Base-by-base conservation (phyloP, 78 protist species). In the Emiliania huxleyi region DNA sequence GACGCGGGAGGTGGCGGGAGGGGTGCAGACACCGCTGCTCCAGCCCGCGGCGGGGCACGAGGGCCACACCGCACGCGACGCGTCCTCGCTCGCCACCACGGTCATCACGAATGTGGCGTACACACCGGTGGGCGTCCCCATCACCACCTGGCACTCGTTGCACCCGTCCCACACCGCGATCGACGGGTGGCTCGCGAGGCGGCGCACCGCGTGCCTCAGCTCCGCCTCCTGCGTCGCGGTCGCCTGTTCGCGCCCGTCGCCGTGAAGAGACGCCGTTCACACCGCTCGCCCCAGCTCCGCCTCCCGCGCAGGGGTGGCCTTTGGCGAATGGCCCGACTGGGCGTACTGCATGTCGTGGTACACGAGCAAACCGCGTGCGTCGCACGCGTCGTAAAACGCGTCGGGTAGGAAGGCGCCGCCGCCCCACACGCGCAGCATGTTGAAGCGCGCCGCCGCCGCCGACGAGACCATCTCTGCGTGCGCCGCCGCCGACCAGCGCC, bases 381-480 rank as follows among this genome's bases (percentile, higher is more conserved):
- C 95, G 43, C 88, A 52, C 33, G 93, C 71, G 52, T 79, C 92
- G 85, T 94, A 94, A 29, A 55, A 73, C 52, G 52, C 52, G 40
- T 69, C 43, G 12, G 92, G 93, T 5, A 77, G 25, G 95, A 38
- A 94, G 44, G 79, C 84, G 42, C 95, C 95, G 87, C 95, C 95
- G 18, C 94, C 95, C 95, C 95, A 94, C 52, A 94, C 94, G 4
- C 95, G 93, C 29, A 94, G 88, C 37, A 29, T 91, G 91, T 94
- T 94, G 91, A 94, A 81, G 25, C 55, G 33, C 25, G 81, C 95
- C 0, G 18, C 90, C 29, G 46, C 90, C 12, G 95, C 95, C 35
- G 40, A 8, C 81, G 1, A 29, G 26, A 94, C 94, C 38, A 91
- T 55, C 43, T 3, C n/a, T 15, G 1, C 11, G 83, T 62, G 44